Evolutionary conservation across 306 rosid species (phyloP).

Genomic region (Bauhinia variegata): DNA sequence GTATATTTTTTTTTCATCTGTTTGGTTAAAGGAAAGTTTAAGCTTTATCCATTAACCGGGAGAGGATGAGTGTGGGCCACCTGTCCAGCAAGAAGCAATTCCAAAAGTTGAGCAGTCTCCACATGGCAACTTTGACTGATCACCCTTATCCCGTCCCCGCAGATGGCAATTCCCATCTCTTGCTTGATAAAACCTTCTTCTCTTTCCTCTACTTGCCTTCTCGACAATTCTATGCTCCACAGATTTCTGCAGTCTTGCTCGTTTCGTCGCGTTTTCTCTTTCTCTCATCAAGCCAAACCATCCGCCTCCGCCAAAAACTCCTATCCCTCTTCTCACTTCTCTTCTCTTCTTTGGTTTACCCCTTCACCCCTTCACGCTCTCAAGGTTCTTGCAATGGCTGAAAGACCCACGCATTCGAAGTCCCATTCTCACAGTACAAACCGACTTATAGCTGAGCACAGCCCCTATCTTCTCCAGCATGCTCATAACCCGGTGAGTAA

Average conservation of each 20-base stretch:
- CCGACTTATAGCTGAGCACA: slow-evolving; percentile 81
- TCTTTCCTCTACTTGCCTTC: slow-evolving; percentile 10
- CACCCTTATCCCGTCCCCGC: background rate
- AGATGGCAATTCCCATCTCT: slow-evolving; percentile 41
- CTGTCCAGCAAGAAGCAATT: background rate
- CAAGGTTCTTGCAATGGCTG: slow-evolving; percentile 70
- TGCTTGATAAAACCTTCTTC: too few relatives aligned
- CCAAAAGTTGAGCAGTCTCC: slow-evolving; percentile 31
- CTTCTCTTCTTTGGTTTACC: slow-evolving; percentile 33
- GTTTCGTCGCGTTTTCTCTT: slow-evolving; percentile 37
- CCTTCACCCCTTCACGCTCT: slow-evolving; percentile 47
- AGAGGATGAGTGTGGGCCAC: slow-evolving; percentile 10
- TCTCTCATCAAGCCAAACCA: slow-evolving; percentile 32
- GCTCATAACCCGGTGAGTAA: slow-evolving; percentile 80
- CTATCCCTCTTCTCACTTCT: background rate
- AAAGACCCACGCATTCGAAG: slow-evolving; percentile 34
- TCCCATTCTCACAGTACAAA: slow-evolving; percentile 61
- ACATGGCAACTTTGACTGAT: slow-evolving; percentile 36
- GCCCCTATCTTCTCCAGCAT: slow-evolving; percentile 95
- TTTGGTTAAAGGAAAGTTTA: background rate
- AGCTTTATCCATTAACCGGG: background rate
- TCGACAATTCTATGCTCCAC: slow-evolving; percentile 45
- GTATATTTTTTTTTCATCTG: too few relatives aligned
- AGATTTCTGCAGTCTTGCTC: slow-evolving; percentile 22
- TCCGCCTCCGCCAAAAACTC: slow-evolving; percentile 16